Evolutionary conservation across 805 yeast species (phyloP), one percentile per base, ranked within the genome.

Genomic region (Kodamaea sagamina): DNA sequence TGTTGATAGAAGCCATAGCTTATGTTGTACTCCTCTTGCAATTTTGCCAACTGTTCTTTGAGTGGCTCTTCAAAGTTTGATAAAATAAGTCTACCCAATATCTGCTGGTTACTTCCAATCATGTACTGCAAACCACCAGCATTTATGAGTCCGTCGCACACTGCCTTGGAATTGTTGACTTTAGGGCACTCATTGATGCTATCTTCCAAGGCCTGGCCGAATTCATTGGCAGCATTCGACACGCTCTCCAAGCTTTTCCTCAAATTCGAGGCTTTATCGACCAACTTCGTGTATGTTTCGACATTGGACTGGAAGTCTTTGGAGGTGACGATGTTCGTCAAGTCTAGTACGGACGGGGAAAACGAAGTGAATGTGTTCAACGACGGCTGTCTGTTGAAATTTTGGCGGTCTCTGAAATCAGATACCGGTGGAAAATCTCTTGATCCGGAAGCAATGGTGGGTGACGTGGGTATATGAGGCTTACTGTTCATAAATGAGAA

Each of bases 71-170:
- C 79, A 53, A 88, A 78, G 25, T 75, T 70, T n/a, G 69, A 56
- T n/a, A 67, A 62, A 1, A 88, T 59, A 36, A 81, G 63, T 41
- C 79, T 68, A 11, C 88, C 75, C 50, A 89, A 68, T 10, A 89
- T 78, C 47, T 81, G 82, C 47, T 85, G 84, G 57, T 87, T 93
- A 58, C 86, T 87, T 0, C 92, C 81, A 13, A 86, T 75, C 32
- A 89, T 69, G 55, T 78, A 81, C 52, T 86, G 90, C 42, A 89
- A 66, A 0, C 96, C 95, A 32, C 89, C 83, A 2, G 90, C 86
- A 38, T 81, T 75, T 51, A 80, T 64, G 11, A 88, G 60, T 6
- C 88, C 88, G 50, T 84, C 84, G 2, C 82, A 75, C 2, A 62
- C 66, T 7, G 44, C 39, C 26, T 49, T 55, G 17, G 52, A 21